Evolutionary conservation across 805 yeast species (phyloP).

Genomic region (Candida gorgasii): DNA sequence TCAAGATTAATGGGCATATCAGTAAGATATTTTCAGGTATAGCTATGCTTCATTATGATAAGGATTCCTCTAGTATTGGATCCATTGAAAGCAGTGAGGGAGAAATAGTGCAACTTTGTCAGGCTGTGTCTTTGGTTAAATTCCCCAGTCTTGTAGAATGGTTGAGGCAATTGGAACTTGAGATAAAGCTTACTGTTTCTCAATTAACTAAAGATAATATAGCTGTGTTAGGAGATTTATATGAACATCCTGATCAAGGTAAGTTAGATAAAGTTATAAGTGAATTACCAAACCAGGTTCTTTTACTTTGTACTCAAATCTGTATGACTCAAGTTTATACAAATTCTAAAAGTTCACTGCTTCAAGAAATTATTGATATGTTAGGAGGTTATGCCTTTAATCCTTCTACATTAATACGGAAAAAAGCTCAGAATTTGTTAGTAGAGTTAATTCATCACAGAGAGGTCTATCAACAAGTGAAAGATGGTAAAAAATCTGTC

Average conservation of each 20-base stretch:
- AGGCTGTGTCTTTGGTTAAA: conserved; percentile 45
- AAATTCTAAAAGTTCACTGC: background rate
- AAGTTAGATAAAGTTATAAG: conserved; percentile 9
- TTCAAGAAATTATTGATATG: background rate
- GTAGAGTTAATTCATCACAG: conserved; percentile 67
- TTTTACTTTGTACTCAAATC: conserved; percentile 56
- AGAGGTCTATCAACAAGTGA: conserved; percentile 18
- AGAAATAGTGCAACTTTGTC: conserved; percentile 49
- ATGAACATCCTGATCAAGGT: conserved; percentile 27
- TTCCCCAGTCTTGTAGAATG: conserved; percentile 56
- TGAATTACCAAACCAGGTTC: conserved; percentile 55
- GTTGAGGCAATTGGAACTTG: conserved; percentile 59
- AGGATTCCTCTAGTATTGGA: conserved; percentile 31
- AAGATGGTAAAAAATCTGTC: too few relatives aligned
- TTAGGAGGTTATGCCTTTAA: background rate
- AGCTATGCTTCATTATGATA: conserved; percentile 37
- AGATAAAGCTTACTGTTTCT: conserved; percentile 51
- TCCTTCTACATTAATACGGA: conserved; percentile 21
- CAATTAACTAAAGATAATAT: conserved; percentile 18
- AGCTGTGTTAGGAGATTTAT: conserved; percentile 45
- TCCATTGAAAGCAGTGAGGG: conserved; percentile 66
- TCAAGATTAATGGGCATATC: conserved; percentile 56
- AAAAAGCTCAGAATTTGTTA: conserved; percentile 58
- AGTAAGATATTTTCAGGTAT: conserved; percentile 74
- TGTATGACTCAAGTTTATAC: background rate